Evolutionary conservation across 495 filamentous ascomycete species (phyloP).

Genomic region (Hamigera avellanea): DNA sequence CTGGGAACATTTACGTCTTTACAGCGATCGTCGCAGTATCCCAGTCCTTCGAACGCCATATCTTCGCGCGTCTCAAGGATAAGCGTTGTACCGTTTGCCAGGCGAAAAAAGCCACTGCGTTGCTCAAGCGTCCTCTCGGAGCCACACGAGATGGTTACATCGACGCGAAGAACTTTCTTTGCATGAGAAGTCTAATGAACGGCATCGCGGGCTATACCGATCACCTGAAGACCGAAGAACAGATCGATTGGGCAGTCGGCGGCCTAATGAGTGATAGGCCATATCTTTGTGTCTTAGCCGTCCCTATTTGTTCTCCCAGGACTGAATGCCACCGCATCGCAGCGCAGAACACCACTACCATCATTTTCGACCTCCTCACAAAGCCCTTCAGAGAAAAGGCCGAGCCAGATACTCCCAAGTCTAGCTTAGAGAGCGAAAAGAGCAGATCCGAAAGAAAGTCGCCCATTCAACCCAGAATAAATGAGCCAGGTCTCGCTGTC

Average conservation of each 20-base stretch:
- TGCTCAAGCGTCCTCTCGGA: slow-evolving; percentile 1
- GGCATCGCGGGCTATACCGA: slow-evolving; percentile 2
- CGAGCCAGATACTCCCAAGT: too few species aligned
- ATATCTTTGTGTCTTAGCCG: slow-evolving; percentile 3
- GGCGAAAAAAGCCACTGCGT: too few species aligned
- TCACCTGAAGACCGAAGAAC: background rate
- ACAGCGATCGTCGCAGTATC: background rate
- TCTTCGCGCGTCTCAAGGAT: background rate
- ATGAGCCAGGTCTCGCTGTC: slow-evolving; percentile 1
- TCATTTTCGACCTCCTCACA: too few species aligned
- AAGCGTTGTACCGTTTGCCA: slow-evolving; percentile 1
- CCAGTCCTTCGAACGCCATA: background rate
- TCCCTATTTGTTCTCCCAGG: slow-evolving; percentile 2
- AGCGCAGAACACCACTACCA: background rate
- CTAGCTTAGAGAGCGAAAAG: too few species aligned
- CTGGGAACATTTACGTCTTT: background rate
- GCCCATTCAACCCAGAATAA: too few species aligned
- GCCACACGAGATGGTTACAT: slow-evolving; percentile 1
- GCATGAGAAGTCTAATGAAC: slow-evolving; percentile 1
- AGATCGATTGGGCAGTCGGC: too few species aligned
- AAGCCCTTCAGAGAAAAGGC: too few species aligned
- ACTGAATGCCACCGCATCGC: slow-evolving; percentile 1
- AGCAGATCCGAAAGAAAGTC: too few species aligned
- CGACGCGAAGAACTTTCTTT: slow-evolving; percentile 1
- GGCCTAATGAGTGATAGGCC: slow-evolving; percentile 1